A percentile compares a stretch with the other conserved stretches of the same genome.
These are phyloP conservation scores for Daldinia sp. DNA, from an alignment of 2,329 filamentous ascomycete genomes.

Conservation along the genomic window DNA sequence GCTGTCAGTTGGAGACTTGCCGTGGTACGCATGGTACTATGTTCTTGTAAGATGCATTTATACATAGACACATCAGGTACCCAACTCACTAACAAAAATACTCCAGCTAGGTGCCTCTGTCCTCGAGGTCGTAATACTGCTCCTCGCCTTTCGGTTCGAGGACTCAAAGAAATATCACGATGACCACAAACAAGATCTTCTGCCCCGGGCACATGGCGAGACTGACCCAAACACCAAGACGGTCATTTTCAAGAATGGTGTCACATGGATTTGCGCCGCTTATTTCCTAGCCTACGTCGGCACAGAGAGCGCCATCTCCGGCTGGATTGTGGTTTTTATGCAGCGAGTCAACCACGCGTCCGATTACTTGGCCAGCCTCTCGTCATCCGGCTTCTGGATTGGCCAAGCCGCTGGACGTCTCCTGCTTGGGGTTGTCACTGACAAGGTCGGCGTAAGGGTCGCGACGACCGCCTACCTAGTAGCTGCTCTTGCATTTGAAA, in stretches of 20 bases:
- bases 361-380: conserved; percentile 54
- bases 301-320: conserved; percentile 59
- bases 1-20: conserved; percentile 44
- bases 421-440: conserved; percentile 50
- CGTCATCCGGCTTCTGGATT: conserved; percentile 59
- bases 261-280: conserved; percentile 57
- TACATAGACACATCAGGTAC: neutral
- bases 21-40: conserved; percentile 57
- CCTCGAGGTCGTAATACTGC: conserved; percentile 48
- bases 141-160: conserved; percentile 55
- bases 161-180: conserved; percentile 50
- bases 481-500: conserved; percentile 39
- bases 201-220: neutral
- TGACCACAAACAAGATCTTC: conserved; percentile 31
- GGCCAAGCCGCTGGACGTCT: conserved; percentile 59
- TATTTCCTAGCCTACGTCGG: conserved; percentile 61
- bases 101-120: conserved; percentile 35
- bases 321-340: conserved; percentile 62
- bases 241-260: conserved; percentile 50
- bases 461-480: conserved; percentile 48
- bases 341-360: conserved; percentile 54
- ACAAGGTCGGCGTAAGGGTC: conserved; percentile 48
- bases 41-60: conserved; percentile 51
- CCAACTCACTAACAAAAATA: neutral
- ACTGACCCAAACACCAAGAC: neutral